Base-by-base conservation (phyloP, 805 yeast species). In the Ogataea kodamae region DNA sequence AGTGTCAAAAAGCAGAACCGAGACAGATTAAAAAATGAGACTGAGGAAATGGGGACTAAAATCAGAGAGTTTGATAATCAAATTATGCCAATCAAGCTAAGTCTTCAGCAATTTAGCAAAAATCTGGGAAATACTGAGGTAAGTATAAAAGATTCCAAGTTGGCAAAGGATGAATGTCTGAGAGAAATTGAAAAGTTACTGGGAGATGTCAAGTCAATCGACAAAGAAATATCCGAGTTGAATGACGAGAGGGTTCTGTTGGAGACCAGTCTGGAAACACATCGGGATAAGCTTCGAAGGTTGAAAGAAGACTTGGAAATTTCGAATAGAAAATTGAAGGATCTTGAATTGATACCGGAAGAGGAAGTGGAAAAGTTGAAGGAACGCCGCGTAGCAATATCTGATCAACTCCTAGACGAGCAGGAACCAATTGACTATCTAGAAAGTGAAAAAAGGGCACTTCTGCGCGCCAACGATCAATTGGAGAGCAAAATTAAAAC, bases 251-350 rank as follows among this genome's bases (percentile, higher is more conserved):
- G 60, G 35, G 53, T 49, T 13, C 52, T 57, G 9, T 50, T 65
- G 22, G 62, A 68, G 17, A 37, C 46, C 6, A 59, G 57, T 18
- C 46, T 72, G 23, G 65, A 62, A 12, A 49, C 55, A 2, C 67
- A 65, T 5, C 62, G 65, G 28, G 43, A 48, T 9, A 55, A 54
- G 3, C 49, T 65, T n/a, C 47, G 44, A 6, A 46, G 46, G 16
- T 61, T 58, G 27, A 49, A 53, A 15, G 39, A 42, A 14, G 50
- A 42, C 15, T 47, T 39, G 13, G 10, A 28, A 2, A 23, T 22
- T 6, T 29, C 40, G 12, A 42, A 39, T 30, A 24, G 40, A 8
- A 36, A 35, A 9, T 24, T 47, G 8, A 39, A 37, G 2, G 28
- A 37, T 10, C 18, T 49, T 5, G 46, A 43, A 16, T 3, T 42